A percentile compares a stretch with the other conserved stretches of the same genome.
phyloP scores from a whole-genome alignment of 2,329 filamentous ascomycete genomes.

The Fusarium sublunatum region DNA sequence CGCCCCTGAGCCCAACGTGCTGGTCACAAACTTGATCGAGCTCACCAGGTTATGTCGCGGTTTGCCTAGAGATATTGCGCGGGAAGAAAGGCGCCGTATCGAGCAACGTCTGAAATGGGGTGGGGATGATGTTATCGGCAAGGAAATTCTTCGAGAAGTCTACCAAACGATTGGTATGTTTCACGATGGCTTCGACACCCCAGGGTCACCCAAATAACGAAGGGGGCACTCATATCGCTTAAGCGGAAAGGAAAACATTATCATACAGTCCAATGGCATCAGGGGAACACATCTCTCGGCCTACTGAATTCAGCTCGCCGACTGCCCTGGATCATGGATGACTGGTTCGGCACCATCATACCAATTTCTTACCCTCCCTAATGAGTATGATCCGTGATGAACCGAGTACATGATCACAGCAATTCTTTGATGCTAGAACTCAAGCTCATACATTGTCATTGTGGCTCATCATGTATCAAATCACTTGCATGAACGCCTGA shows the following conservation, averaged over 20 bases:
- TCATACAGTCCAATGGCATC: background rate
- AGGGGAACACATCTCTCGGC: conserved; percentile 5
- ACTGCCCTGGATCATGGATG: conserved; percentile 11
- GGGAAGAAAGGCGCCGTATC: conserved; percentile 43
- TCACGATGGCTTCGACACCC: conserved; percentile 21
- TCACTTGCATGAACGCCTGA: background rate
- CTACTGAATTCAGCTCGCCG: conserved; percentile 39
- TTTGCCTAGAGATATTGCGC: conserved; percentile 48
- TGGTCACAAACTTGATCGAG: conserved; percentile 50
- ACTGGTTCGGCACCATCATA: conserved; percentile 12
- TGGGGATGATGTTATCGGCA: conserved; percentile 41
- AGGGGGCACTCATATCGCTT: background rate
- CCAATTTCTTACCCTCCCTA: background rate
- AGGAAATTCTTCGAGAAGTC: conserved; percentile 43
- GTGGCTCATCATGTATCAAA: conserved; percentile 10
- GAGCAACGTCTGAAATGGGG: conserved; percentile 49
- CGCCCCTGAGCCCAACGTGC: conserved; percentile 43
- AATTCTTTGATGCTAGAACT: background rate
- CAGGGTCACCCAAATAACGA: conserved; percentile 11
- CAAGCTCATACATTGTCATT: conserved; percentile 15
- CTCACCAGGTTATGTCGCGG: conserved; percentile 44
- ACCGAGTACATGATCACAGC: background rate
- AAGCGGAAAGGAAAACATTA: background rate
- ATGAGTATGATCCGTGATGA: background rate
- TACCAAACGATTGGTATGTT: conserved; percentile 36